These are phyloP conservation scores for Amaranthus tricolor DNA, from an alignment of 179 eudicot genomes.

Conservation along the genomic window DNA sequence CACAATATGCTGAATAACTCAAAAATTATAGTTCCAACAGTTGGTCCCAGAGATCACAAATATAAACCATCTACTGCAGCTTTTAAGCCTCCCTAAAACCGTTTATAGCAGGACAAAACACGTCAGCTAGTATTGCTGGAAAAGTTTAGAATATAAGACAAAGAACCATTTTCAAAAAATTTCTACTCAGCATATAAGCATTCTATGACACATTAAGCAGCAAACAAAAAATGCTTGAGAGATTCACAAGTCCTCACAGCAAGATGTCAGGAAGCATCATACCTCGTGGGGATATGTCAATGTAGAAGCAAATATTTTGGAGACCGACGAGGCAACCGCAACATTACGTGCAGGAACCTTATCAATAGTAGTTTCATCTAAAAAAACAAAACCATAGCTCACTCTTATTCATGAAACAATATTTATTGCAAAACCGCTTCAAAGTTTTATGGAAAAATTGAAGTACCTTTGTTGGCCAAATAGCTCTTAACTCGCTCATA, in stretches of 20 bases:
- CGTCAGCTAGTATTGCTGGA: too few species aligned
- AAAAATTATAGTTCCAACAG: background rate
- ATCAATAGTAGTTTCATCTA: conserved; percentile 60
- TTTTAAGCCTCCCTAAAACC: background rate
- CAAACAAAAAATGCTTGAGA: background rate
- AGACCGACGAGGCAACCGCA: conserved; percentile 91
- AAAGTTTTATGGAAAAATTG: background rate
- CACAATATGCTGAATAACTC: background rate
- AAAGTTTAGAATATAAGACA: background rate
- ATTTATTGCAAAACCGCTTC: background rate
- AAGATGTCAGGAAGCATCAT: conserved; percentile 11
- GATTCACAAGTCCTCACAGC: background rate
- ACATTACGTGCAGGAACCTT: conserved; percentile 69
- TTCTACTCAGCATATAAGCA: background rate
- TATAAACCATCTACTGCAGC: background rate
- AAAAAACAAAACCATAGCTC: conserved; percentile 16
- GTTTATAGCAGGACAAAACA: background rate
- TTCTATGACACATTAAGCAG: background rate
- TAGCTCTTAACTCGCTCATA: conserved; percentile 82
- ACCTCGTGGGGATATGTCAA: conserved; percentile 99
- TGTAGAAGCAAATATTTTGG: conserved; percentile 89
- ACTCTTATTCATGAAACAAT: background rate
- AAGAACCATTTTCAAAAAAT: background rate
- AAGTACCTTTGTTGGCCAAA: conserved; percentile 64
- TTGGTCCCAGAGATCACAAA: background rate